These are phyloP conservation scores for Penicillium sp. DNA, from an alignment of 2,329 filamentous ascomycete genomes.

Conservation along the genomic window DNA sequence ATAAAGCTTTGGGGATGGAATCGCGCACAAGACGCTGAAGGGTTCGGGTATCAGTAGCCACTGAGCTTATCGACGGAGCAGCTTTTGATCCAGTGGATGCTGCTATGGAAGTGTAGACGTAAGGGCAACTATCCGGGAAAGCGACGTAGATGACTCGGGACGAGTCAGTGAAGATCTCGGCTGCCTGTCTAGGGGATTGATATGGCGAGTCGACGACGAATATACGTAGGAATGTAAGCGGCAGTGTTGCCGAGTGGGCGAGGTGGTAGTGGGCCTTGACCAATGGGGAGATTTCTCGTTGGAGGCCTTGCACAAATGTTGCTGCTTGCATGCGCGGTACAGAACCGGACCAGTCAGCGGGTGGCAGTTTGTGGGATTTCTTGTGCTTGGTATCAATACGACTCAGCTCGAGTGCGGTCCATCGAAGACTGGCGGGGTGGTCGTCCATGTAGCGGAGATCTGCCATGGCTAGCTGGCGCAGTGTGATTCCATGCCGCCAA, in stretches of 20 bases:
- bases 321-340: constrained; percentile 74
- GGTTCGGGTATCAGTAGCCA: constrained; percentile 56
- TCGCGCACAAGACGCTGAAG: constrained; percentile 70
- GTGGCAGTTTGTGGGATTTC: constrained; percentile 21
- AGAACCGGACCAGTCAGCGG: constrained; percentile 36
- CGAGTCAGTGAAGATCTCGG: constrained; percentile 52
- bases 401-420: constrained; percentile 53
- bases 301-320: constrained; percentile 74
- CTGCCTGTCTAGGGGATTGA: constrained; percentile 50
- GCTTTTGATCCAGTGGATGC: constrained; percentile 39
- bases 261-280: constrained; percentile 83
- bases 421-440: constrained; percentile 51
- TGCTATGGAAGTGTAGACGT: constrained; percentile 64
- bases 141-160: constrained; percentile 74
- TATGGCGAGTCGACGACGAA: constrained; percentile 81
- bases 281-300: constrained; percentile 70
- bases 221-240: constrained; percentile 72
- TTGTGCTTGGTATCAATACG: constrained; percentile 21
- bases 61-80: constrained; percentile 25
- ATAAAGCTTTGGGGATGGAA: constrained; percentile 79
- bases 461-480: constrained; percentile 55
- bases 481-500: constrained; percentile 55
- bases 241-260: constrained; percentile 62
- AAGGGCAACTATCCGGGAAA: constrained; percentile 76
- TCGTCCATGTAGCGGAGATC: constrained; percentile 55